A percentile compares a stretch with the other conserved stretches of the same genome.
These are phyloP conservation scores for Mycena metata DNA, from an alignment of 768 basidiomycete species.

Conservation along the genomic window DNA sequence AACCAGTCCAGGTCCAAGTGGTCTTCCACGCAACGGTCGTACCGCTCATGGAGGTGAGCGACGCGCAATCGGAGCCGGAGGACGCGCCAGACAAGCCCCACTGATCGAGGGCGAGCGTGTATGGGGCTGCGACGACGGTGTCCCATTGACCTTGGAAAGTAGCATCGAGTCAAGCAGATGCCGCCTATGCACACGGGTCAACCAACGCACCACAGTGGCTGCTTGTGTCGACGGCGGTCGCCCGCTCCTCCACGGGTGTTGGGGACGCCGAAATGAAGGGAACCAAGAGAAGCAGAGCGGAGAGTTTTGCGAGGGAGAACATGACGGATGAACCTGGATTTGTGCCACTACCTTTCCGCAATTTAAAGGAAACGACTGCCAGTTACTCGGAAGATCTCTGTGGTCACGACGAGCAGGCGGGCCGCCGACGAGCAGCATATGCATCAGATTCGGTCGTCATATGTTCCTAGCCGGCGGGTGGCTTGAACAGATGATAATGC, in stretches of 20 bases:
- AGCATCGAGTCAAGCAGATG: not conserved
- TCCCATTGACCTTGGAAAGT: slow-evolving; percentile 65
- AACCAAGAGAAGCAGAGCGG: slow-evolving; percentile 46
- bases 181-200: not conserved
- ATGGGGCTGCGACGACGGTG: slow-evolving; percentile 56
- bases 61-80: slow-evolving; percentile 67
- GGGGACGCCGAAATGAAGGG: slow-evolving; percentile 51
- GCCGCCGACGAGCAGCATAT: slow-evolving; percentile 8
- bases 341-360: not conserved
- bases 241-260: slow-evolving; percentile 43
- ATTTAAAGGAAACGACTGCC: slow-evolving; percentile 12
- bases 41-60: slow-evolving; percentile 57
- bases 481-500: too few relatives aligned
- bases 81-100: slow-evolving; percentile 57
- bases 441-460: slow-evolving; percentile 20
- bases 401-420: slow-evolving; percentile 30
- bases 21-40: slow-evolving; percentile 64
- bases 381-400: slow-evolving; percentile 20
- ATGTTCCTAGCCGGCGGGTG: slow-evolving; percentile 4
- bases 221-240: slow-evolving; percentile 50
- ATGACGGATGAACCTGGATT: slow-evolving; percentile 13
- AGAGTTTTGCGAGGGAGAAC: slow-evolving; percentile 42
- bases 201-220: slow-evolving; percentile 52
- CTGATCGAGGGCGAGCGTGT: slow-evolving; percentile 65
- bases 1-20: slow-evolving; percentile 62